Evolutionary conservation across 2,329 filamentous ascomycete genomes (phyloP).

Genomic region (Sarocladium oryzae): DNA sequence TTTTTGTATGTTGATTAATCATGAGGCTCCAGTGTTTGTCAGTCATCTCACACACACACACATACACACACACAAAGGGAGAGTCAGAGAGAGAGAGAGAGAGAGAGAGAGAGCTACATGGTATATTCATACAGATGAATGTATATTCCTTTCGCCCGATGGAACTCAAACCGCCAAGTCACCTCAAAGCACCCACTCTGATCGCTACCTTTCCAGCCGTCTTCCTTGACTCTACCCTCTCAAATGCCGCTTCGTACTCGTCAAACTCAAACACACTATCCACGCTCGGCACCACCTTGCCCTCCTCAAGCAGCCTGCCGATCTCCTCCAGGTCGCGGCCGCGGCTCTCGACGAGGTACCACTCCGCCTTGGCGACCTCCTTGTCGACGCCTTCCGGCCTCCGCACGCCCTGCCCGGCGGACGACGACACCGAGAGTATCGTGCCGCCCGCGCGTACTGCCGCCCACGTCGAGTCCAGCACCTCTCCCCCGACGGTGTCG

Average conservation of each 20-base stretch:
- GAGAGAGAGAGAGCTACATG: no score
- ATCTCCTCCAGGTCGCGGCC: conserved; percentile 29
- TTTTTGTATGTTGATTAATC: no score
- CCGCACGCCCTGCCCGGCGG: conserved; percentile 20
- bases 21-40: no score
- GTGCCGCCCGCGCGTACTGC: conserved; percentile 27
- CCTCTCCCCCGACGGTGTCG: conserved; percentile 30
- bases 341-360: conserved; percentile 31
- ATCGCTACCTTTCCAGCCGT: conserved; percentile 34
- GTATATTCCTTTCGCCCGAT: no score
- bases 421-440: conserved; percentile 25
- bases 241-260: conserved; percentile 31
- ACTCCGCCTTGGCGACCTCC: conserved; percentile 22
- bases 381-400: conserved; percentile 25
- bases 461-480: conserved; percentile 25
- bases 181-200: conserved; percentile 20
- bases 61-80: no score
- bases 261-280: conserved; percentile 33
- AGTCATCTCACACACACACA: no score
- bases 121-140: no score
- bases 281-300: conserved; percentile 25
- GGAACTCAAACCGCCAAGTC: no score
- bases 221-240: conserved; percentile 26
- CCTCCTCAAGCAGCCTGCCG: conserved; percentile 25
- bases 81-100: no score